phyloP scores from a whole-genome alignment of 2,329 filamentous ascomycete species.

The Aspergillus caelatus region DNA sequence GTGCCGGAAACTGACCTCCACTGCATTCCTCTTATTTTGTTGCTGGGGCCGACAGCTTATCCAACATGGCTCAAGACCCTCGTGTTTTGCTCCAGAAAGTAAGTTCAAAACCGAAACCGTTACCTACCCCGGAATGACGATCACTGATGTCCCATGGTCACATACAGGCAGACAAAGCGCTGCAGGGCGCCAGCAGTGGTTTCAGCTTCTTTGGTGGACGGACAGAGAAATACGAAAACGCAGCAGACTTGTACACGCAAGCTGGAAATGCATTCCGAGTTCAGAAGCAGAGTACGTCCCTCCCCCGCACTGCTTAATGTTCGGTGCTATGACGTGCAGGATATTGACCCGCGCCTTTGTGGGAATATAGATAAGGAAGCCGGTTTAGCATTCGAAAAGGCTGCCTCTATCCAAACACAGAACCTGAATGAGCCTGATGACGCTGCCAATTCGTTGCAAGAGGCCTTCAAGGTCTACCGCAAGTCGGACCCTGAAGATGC shows the following conservation, averaged over 20 bases:
- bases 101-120: slow-evolving; percentile 23
- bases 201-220: slow-evolving; percentile 89
- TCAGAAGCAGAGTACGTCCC: slow-evolving; percentile 72
- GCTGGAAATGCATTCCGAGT: slow-evolving; percentile 91
- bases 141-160: slow-evolving; percentile 29
- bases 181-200: slow-evolving; percentile 72
- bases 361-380: slow-evolving; percentile 72
- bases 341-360: background rate
- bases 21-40: slow-evolving; percentile 3
- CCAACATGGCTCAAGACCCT: slow-evolving; percentile 73
- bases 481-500: slow-evolving; percentile 83
- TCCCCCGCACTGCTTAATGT: slow-evolving; percentile 4
- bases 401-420: slow-evolving; percentile 76
- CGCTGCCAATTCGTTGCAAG: slow-evolving; percentile 81
- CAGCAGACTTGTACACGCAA: slow-evolving; percentile 82
- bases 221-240: slow-evolving; percentile 86
- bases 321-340: background rate
- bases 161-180: slow-evolving; percentile 80
- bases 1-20: slow-evolving; percentile 2
- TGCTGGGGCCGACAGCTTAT: slow-evolving; percentile 6
- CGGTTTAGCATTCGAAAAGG: slow-evolving; percentile 81
- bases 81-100: slow-evolving; percentile 79
- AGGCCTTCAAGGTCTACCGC: slow-evolving; percentile 94
- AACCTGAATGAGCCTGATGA: slow-evolving; percentile 91
- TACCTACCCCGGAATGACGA: slow-evolving; percentile 27